A percentile compares a stretch with the other conserved stretches of the same genome.
phyloP scores from a whole-genome alignment of 2,329 filamentous ascomycete genomes.

The Pseudogymnoascus sp. region DNA sequence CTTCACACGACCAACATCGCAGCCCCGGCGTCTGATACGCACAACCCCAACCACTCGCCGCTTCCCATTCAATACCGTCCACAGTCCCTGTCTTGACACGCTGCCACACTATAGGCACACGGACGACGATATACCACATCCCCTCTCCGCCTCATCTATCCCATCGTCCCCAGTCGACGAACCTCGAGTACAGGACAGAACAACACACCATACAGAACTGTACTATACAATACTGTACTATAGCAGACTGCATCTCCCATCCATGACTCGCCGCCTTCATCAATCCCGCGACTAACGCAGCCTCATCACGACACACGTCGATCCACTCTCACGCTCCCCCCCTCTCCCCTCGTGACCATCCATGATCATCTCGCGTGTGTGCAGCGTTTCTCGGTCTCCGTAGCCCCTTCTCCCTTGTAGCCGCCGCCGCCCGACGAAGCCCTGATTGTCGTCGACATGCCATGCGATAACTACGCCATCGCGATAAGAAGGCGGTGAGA shows the following conservation, averaged over 20 bases:
- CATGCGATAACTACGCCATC: not conserved
- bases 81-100: not conserved
- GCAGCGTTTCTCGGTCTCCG: not conserved
- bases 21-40: not conserved
- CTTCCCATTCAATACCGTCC: not conserved
- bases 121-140: not conserved
- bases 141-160: not conserved
- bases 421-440: not conserved
- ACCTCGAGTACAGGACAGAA: not conserved
- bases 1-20: not conserved
- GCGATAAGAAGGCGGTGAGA: conserved; percentile 6
- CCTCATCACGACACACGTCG: not conserved
- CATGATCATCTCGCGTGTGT: not conserved
- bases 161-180: not conserved
- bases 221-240: not conserved
- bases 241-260: not conserved
- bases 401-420: not conserved
- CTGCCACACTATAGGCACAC: not conserved
- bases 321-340: not conserved
- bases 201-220: not conserved
- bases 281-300: not conserved
- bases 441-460: not conserved
- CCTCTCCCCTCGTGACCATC: not conserved
- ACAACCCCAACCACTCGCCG: not conserved
- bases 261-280: not conserved